Evolutionary conservation across 768 basidiomycete genomes (phyloP), one percentile per base, ranked within the genome.

Genomic region (Boletus speciosus): DNA sequence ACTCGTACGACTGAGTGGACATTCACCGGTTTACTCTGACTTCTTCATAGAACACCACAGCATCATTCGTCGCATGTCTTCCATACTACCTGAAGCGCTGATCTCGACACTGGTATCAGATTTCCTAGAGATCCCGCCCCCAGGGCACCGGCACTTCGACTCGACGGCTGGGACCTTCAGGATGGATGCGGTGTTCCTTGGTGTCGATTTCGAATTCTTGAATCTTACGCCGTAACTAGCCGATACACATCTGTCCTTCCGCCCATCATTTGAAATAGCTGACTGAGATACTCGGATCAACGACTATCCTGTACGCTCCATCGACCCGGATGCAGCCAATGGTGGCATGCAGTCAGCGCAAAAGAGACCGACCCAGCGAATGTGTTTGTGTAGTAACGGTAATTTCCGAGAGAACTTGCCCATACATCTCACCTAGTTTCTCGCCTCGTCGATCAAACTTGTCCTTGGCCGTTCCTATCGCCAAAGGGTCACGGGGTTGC

Each of bases 21-120:
- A 16, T 23, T 41, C 34, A 43, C 52, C 6, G 16, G 19, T 31
- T 21, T 27, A n/a, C 35, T 41, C 32, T 31, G 32, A 31, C 29
- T 52, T 47, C 45, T 46, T 51, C 34, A 43, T 34, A 52, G 54
- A 56, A 65, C 31, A 39, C 43, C 57, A 59, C 55, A 59, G 60
- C 61, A 56, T 51, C 38, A 4, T 16, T 27, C 35, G 44, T 14
- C 23, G 37, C 35, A 43, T 48, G 47, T 4, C 14, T 29, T 48
- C 48, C 32, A 8, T 49, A 47, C 32, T 16, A 43, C 39, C 5
- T 19, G 19, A 35, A 40, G 32, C 36, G 37, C 37, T 41, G 43
- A 56, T 64, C 43, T 57, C n/a, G 43, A 53, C 48, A 58, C 39
- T 15, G 43, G 43, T 44, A 42, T 55, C 45, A n/a, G 42, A 55